Evolutionary conservation across 257 asterid genomes (phyloP).

Genomic region (Cinchona pubescens): DNA sequence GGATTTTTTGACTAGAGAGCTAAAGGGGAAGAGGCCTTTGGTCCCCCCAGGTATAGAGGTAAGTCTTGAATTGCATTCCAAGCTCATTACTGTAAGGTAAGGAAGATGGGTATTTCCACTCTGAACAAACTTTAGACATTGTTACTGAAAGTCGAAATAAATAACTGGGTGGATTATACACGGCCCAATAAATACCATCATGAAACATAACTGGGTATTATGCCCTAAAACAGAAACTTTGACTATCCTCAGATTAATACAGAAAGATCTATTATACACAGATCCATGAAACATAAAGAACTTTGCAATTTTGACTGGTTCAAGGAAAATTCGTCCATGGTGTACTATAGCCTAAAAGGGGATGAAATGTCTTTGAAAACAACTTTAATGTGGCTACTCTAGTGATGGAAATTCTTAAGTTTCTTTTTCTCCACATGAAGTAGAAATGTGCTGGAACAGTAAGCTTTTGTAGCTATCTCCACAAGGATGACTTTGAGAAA

Average conservation of each 20-base stretch:
- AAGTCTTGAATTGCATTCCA: not conserved
- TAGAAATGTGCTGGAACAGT: not conserved
- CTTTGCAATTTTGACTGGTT: not conserved
- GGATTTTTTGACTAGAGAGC: slow-evolving; percentile 81
- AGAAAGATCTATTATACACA: not conserved
- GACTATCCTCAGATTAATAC: not conserved
- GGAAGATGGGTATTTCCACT: not conserved
- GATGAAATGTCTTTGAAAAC: not conserved
- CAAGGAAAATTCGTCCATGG: not conserved
- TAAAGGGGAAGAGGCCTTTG: slow-evolving; percentile 93
- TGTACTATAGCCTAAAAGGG: not conserved
- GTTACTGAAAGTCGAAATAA: not conserved
- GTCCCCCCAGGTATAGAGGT: slow-evolving; percentile 84
- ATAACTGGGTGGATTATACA: not conserved
- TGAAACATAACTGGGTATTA: not conserved
- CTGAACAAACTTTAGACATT: not conserved
- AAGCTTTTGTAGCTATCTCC: not conserved
- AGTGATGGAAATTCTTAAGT: not conserved
- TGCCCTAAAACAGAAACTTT: not conserved
- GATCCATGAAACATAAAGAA: not conserved
- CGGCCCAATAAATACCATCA: not conserved
- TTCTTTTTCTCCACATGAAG: not conserved
- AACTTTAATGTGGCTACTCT: not conserved
- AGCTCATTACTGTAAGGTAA: not conserved
- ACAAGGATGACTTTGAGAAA: not conserved